Percentiles rank a stretch among this genome's conserved stretches.
Evolutionary conservation across 768 basidiomycete genomes (phyloP).

Genomic region (Neoboletus subvelutipes): DNA sequence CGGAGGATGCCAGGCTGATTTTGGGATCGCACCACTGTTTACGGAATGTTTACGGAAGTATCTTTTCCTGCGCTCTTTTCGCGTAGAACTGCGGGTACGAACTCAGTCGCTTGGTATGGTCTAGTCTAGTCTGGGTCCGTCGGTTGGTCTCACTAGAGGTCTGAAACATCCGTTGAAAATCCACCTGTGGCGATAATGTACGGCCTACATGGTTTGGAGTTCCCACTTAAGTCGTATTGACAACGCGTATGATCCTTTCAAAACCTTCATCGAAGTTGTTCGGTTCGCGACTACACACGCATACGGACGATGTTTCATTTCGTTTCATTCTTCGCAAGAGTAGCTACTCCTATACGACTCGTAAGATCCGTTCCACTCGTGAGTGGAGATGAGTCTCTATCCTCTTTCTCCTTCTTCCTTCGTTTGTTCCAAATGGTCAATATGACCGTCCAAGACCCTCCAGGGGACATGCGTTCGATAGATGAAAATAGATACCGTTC

Average conservation of each 20-base stretch:
- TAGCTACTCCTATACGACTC: conserved; percentile 25
- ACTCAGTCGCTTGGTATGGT: conserved; percentile 10
- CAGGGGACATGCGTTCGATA: conserved; percentile 25
- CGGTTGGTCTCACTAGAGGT: background rate
- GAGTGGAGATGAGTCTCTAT: conserved; percentile 13
- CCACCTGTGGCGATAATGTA: background rate
- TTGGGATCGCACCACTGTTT: conserved; percentile 5
- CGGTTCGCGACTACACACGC: conserved; percentile 5
- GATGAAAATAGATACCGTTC: conserved; percentile 33
- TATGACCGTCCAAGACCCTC: conserved; percentile 21
- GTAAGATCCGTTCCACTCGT: conserved; percentile 21
- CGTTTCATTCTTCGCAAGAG: conserved; percentile 41
- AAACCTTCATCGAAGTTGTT: background rate
- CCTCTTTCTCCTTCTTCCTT: conserved; percentile 9
- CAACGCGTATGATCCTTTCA: background rate
- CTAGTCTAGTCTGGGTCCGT: conserved; percentile 9
- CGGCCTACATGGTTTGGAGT: background rate
- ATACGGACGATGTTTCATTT: conserved; percentile 40
- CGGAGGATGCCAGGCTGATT: background rate
- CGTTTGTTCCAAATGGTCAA: conserved; percentile 11
- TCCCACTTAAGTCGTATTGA: background rate
- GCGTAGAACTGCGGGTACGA: conserved; percentile 1
- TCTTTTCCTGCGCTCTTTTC: conserved; percentile 11
- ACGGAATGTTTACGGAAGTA: conserved; percentile 14
- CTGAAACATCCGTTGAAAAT: conserved; percentile 15